Evolutionary conservation across 2,329 filamentous ascomycete genomes (phyloP), one percentile per base, ranked within the genome.

Genomic region (Leptographium flavum): DNA sequence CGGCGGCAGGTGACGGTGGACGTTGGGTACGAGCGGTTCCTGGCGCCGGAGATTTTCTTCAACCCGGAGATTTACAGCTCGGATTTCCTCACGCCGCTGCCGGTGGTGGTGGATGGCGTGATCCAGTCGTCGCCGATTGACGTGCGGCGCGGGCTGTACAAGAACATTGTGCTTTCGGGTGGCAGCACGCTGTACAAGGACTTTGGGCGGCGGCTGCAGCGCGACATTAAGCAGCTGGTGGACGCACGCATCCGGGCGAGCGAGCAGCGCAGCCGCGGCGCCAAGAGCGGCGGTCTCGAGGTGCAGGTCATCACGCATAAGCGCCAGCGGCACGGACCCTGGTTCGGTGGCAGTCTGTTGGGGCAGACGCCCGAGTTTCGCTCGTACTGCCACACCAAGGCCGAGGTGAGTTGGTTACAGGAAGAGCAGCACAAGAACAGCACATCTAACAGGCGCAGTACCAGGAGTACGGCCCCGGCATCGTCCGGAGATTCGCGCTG

Each of bases 61-160:
- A 98, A 98, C 67, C 92, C 92, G 27, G 92, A 98, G 68, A 98
- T 98, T 58, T 96, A 96, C 74, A 94, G 87, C 50, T 96, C 90
- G 54, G 92, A 98, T 62, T 98, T 98, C 71, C 70, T 98, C 53
- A 98, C 92, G 13, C 92, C 92, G 14, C 76, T 98, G 9, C 92
- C 92, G 22, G 84, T 77, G 42, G 92, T 98, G 42, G 93, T 98
- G 50, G 92, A 98, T 60, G 83, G 83, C 46, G 92, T 96, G 52
- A 98, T 98, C 56, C 92, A 98, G 66, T 90, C 87, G 46, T 94
- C 90, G 30, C 92, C 92, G 36, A 98, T 98, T 56, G 92, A 98
- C 60, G 93, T 98, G 39, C 83, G 92, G 58, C 80, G 92, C 66
- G 92, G 92, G 36, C 74, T 98, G 32, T 98, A 98, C 77, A 98